Conservation (phyloP, 208 protist species). For the Balamuthia mandrillaris region DNA sequence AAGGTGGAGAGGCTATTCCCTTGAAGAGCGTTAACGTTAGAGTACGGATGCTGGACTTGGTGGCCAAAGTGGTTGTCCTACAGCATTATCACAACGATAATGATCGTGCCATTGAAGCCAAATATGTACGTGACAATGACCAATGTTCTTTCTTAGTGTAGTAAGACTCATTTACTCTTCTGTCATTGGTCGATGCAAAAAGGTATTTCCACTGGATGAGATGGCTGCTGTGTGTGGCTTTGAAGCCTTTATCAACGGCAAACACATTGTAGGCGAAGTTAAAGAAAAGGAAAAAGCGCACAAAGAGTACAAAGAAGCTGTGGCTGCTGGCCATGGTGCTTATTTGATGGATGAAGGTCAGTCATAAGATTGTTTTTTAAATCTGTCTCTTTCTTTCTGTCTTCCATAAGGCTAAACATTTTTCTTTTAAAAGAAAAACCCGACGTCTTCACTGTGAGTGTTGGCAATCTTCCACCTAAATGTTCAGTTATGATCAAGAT, state of each 20-base stretch:
- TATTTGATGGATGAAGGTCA: constrained; percentile 64
- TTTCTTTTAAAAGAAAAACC: no score
- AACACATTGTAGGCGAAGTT: constrained; percentile 62
- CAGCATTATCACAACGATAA: constrained; percentile 55
- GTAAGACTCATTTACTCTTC: no score
- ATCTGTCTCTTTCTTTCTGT: no score
- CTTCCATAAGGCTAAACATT: no score
- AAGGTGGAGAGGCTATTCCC: background rate
- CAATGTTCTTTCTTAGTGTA: no score
- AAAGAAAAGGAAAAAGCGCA: constrained; percentile 68
- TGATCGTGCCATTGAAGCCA: constrained; percentile 41
- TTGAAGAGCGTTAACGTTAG: constrained; percentile 44
- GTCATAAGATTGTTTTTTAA: no score
- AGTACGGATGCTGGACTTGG: constrained; percentile 39
- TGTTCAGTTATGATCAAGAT: constrained; percentile 51
- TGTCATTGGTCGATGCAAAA: no score
- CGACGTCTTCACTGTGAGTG: constrained; percentile 57
- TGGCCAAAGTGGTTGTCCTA: constrained; percentile 43
- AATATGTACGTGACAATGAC: constrained; percentile 47
- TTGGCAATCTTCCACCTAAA: constrained; percentile 58
- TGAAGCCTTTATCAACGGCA: constrained; percentile 67
- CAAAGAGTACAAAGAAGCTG: constrained; percentile 48
- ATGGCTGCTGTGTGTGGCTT: constrained; percentile 69
- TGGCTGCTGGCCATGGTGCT: constrained; percentile 54
- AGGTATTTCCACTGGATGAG: constrained; percentile 68